Base-by-base conservation (phyloP, 2,329 filamentous ascomycete species). In the Didymella sp. region DNA sequence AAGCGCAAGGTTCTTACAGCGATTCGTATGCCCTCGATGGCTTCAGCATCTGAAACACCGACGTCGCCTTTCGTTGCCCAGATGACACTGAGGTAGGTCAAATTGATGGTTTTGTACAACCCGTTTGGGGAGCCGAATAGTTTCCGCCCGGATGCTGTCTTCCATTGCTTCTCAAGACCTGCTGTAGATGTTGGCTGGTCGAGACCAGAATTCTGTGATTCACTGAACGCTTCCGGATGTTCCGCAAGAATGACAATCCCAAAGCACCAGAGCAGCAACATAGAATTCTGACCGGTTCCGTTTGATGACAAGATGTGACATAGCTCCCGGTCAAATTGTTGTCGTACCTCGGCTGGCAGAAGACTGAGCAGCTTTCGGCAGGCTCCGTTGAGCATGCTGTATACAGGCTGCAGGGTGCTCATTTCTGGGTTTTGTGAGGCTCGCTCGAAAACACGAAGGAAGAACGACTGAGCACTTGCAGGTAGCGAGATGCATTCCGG, bases 351-450 rank as follows among this genome's bases (percentile, higher is more conserved):
- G 4, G 59, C 13, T 2, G 72, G 60, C 19, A 76, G 61, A 9
- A 72, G 48, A 15, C 43, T 44, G 8, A 73, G 56, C 2, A 77
- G 66, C 3, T 66, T 64, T 21, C 61, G 55, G 53, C 75, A 76
- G n/a, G 74, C 73, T 42, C 75, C 75, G 53, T 73, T 71, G 22
- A 76, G 64, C 64, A 76, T 72, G 17, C 48, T 60, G 27, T 75
- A 73, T 3, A 76, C 61, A 4, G 68, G 60, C 35, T 63, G 62
- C 4, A 77, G 60, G 1, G 66, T 69, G 7, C 56, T 52, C 7
- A 67, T 63, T 49, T 61, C 59, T 22, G 69, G 72, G 22, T 49
- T 60, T 11, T 67, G 56, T 2, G 49, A 62, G 27, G 73, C 69
- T 15, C 59, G 61, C 46, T 74, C 67, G 35, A 76, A 76, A 2